phyloP scores from a whole-genome alignment of 208 protist genomes.

The Tritrichomonas musculus region DNA sequence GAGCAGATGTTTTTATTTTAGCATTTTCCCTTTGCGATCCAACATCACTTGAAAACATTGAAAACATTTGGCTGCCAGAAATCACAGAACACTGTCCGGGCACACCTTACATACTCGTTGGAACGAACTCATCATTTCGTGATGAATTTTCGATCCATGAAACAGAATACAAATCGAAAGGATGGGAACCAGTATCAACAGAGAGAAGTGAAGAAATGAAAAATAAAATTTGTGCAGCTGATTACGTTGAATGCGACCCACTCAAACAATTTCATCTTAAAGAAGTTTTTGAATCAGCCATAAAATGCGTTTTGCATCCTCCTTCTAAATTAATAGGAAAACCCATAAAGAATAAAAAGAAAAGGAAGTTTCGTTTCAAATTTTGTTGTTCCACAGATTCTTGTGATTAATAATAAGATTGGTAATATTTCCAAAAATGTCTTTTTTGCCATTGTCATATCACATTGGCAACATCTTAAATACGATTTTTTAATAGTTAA shows the following conservation, averaged over 20 bases:
- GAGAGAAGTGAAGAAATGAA: background rate
- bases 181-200: background rate
- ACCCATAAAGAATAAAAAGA: too few species aligned
- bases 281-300: too few species aligned
- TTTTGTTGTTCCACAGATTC: too few species aligned
- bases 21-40: constrained; percentile 57
- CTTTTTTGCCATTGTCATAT: too few species aligned
- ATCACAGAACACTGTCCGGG: constrained; percentile 40
- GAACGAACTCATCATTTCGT: background rate
- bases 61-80: constrained; percentile 54
- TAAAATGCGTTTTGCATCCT: too few species aligned
- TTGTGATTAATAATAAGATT: too few species aligned
- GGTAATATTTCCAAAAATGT: too few species aligned
- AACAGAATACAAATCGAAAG: background rate
- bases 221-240: background rate
- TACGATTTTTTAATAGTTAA: too few species aligned
- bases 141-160: background rate
- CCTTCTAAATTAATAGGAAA: too few species aligned
- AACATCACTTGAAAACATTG: constrained; percentile 63
- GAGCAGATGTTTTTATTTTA: constrained; percentile 66
- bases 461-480: too few species aligned
- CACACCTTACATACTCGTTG: background rate
- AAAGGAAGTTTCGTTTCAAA: too few species aligned
- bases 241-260: constrained; percentile 29
- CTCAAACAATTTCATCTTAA: too few species aligned